Percentiles rank a stretch among this genome's conserved stretches.
Conservation (phyloP, 1,139 yeast species). For the Pichia inconspicua region DNA sequence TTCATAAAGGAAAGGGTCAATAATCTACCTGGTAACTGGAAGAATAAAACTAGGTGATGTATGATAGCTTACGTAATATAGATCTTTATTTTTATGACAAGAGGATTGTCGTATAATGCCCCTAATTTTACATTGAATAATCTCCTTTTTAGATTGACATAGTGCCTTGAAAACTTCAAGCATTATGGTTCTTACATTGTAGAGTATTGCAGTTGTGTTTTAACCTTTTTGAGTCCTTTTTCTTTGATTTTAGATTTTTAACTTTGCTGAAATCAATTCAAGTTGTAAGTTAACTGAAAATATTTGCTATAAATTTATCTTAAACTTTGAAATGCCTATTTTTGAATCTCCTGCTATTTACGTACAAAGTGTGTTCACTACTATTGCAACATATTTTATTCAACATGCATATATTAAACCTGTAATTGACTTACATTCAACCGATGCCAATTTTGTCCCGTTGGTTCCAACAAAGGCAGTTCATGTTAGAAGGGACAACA, state of each 20-base stretch:
- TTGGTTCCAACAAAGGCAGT: slow-evolving; percentile 37
- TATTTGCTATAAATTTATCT: not conserved
- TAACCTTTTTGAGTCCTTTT: not conserved
- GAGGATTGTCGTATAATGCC: not conserved
- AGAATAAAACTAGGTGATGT: too few relatives aligned
- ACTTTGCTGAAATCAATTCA: too few relatives aligned
- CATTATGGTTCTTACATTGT: too few relatives aligned
- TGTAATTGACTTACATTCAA: slow-evolving; percentile 31
- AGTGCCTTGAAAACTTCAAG: too few relatives aligned
- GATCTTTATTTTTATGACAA: not conserved
- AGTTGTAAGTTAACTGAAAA: not conserved
- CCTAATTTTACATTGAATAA: not conserved
- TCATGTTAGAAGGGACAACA: slow-evolving; percentile 43
- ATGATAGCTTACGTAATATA: not conserved
- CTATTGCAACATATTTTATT: slow-evolving; percentile 34
- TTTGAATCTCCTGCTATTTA: slow-evolving; percentile 40
- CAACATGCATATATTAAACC: slow-evolving; percentile 35
- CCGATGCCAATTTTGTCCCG: slow-evolving; percentile 35
- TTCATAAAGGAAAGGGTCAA: too few relatives aligned
- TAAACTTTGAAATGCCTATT: slow-evolving; percentile 27
- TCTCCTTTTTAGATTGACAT: too few relatives aligned
- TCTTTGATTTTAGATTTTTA: too few relatives aligned
- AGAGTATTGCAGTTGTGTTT: not conserved
- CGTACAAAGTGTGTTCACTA: slow-evolving; percentile 32
- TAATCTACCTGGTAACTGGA: too few relatives aligned